Evolutionary conservation across 2,329 filamentous ascomycete genomes (phyloP), one percentile per base, ranked within the genome.

Genomic region (Mycogone perniciosa): DNA sequence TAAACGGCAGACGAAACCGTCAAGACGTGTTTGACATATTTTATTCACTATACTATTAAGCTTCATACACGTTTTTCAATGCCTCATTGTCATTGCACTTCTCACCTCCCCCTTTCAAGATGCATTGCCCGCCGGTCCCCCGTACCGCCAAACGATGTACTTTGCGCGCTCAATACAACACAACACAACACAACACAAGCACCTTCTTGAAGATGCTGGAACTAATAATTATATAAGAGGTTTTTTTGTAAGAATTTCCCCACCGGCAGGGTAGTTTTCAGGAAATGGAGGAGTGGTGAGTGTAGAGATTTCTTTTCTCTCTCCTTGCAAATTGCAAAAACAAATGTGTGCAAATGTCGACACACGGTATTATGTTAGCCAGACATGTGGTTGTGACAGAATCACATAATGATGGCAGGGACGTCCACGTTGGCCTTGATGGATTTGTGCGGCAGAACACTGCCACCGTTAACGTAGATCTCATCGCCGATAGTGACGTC

Each of bases 401-500:
- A 50, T 75, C 76, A 85, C 81, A 85, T 85, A 65, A 85, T 85
- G 59, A 85, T 84, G 54, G 81, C 80, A 27, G 81, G 81, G 30
- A 81, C 81, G 71, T 99, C 93, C 63, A 99, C 89, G 71, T 99
- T 99, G 64, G 86, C 82, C 81, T 97, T 97, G 80, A 99, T 97
- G 70, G 86, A 93, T 86, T 99, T 99, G 77, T 99, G 92, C 6
- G 92, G 92, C 58, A 99, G 77, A 56, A 99, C 86, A 62, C 88
- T 95, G 64, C 91, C 90, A 63, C 92, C 92, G 71, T 99, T 99
- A 71, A 96, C 93, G 72, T 97, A 96, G 61, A 99, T 90, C 75
- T 99, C 92, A 66, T 99, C 92, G 46, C 90, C 92, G 67, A 99
- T 95, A 53, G 89, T 95, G 48, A 99, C 92, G 67, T 99, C 92